Base-by-base conservation (phyloP, 306 rosid genomes). In the Rosa multiflora region DNA sequence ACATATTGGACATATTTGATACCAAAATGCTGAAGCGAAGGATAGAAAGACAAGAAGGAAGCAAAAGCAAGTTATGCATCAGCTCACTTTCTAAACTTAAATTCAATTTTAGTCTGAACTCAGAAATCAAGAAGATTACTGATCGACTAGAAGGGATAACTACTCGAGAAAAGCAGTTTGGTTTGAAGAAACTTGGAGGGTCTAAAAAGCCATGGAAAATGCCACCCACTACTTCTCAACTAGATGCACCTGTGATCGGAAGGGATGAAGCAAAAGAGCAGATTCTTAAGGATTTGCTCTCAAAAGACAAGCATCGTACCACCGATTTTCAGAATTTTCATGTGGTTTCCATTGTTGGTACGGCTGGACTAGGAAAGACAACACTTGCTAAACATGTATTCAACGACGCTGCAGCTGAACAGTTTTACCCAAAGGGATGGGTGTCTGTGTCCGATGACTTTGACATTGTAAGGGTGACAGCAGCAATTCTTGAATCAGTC, bases 1-100 rank as follows among this genome's bases (percentile, higher is more conserved):
- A 48, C 56, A 40, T 77, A 12, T 71, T 84, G 66, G 85, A 77
- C 10, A 83, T 73, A 35, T 81, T n/a, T 52, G 37, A 56, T 29
- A 74, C 80, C 0, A 7, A 83, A 59, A 72, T 53, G 5, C 44
- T 61, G 52, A 46, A 15, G 7, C 78, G 43, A 20, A 14, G 51
- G 37, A 40, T 29, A 15, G 6, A n/a, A 42, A 70, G 42, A 7
- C n/a, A 5, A 0, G 0, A 49, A 23, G 14, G 23, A 29, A 10
- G 56, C 32, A 13, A 2, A 32, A 48, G 18, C 9, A 51, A 53
- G 32, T 8, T 0, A 18, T 18, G 3, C 48, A 51, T 18, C 46
- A 43, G 8, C 46, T 1, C 1, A 0, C 46, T 43, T 5, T 8
- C 32, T 20, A 29, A 73, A 15, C 11, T 14, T 8, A 18, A 14